These are phyloP conservation scores for Gremmenia infestans DNA, from an alignment of 2,329 filamentous ascomycete genomes.

Conservation along the genomic window DNA sequence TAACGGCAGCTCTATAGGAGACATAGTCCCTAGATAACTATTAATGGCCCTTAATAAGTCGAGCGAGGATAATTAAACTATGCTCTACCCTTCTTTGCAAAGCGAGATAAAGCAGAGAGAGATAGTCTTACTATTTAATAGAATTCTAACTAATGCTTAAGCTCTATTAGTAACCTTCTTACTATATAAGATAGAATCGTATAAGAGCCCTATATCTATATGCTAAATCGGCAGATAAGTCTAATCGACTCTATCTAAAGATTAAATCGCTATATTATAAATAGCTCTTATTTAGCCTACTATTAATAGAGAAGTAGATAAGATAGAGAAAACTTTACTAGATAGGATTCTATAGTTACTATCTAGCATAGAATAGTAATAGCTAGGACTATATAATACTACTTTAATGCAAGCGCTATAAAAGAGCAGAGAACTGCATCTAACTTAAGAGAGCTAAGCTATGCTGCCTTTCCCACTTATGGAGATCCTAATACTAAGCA, in stretches of 20 bases:
- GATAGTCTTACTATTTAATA: slow-evolving; percentile 4
- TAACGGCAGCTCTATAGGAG: not conserved
- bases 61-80: slow-evolving; percentile 3
- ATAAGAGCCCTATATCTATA: slow-evolving; percentile 6
- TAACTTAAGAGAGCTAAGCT: slow-evolving; percentile 9
- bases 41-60: not conserved
- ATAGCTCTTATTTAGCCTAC: slow-evolving; percentile 9
- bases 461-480: slow-evolving; percentile 4
- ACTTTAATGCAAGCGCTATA: slow-evolving; percentile 5
- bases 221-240: slow-evolving; percentile 8
- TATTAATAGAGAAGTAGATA: slow-evolving; percentile 7
- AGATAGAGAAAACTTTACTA: slow-evolving; percentile 7
- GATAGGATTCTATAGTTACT: slow-evolving; percentile 2
- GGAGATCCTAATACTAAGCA: slow-evolving; percentile 4
- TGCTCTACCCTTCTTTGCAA: not conserved
- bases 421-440: slow-evolving; percentile 4
- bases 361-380: slow-evolving; percentile 3
- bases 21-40: slow-evolving; percentile 1
- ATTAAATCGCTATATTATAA: slow-evolving; percentile 5
- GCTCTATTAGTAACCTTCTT: slow-evolving; percentile 5
- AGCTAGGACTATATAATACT: slow-evolving; percentile 2
- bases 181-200: slow-evolving; percentile 3
- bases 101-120: slow-evolving; percentile 3
- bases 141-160: slow-evolving; percentile 3
- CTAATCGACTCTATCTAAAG: slow-evolving; percentile 5